Evolutionary conservation across 345 rosid species (phyloP), one percentile per base, ranked within the genome.

Genomic region (Microthlaspi erraticum): DNA sequence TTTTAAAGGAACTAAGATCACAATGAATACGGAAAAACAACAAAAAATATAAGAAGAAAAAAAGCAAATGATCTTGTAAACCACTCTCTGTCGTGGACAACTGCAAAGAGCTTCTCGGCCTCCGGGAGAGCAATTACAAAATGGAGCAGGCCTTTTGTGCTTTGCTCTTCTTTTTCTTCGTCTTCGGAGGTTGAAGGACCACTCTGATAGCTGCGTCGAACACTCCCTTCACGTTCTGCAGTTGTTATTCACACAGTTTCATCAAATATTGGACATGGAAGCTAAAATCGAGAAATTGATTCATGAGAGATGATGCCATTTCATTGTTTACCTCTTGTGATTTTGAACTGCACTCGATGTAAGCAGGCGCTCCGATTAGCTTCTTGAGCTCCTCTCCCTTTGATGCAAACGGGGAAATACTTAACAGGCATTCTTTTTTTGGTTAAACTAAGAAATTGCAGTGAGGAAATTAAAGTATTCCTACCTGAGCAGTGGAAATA

Each of bases 361-460:
- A 93, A 54, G 89, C 90, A 68, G 96, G 91, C 0, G 97, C 87
- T 50, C 78, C 87, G 10, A 93, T 88, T 74, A 80, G 89, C 75
- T 86, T 90, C 78, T 78, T 85, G 69, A 90, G 88, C 73, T 93
- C 98, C 83, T 90, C 98, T 53, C 98, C 98, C 98, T 90, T 64
- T 8, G 1, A 64, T n/a, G 26, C 8, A 45, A 49, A 44, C 60
- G 33, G 11, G 49, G 0, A 46, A 50, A 46, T 38, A 23, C 23
- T 59, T 44, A 48, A 17, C 1, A 2, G 54, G 33, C 34, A 20
- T 20, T 26, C 4, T 26, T 14, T 54, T 0, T 38, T 56, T 39
- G 5, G 44, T 10, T 9, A 37, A 55, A 41, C 48, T 3, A 44
- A 31, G 19, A 17, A 23, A 32, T 5, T 37, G 39, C 49, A 29